Percentiles rank a stretch among this genome's conserved stretches.
Evolutionary conservation across 169 alveolate species (phyloP).

Genomic region (Cryptosporidium sp.): DNA sequence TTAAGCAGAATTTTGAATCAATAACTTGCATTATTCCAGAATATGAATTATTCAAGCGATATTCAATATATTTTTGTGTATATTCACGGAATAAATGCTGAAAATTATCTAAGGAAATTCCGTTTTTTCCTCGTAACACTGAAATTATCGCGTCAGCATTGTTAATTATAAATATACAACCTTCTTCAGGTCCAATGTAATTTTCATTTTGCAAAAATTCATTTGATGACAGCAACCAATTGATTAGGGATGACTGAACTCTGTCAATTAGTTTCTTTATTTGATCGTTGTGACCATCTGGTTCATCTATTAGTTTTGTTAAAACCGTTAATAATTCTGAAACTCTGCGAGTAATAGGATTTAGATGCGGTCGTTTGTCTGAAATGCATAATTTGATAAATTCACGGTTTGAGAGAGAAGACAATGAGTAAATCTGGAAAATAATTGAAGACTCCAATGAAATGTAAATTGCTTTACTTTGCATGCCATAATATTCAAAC

Average conservation of each 20-base stretch:
- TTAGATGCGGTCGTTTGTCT: constrained; percentile 2
- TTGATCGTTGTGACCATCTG: background rate
- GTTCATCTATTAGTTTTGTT: constrained; percentile 7
- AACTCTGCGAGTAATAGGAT: constrained; percentile 45
- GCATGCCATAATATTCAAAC: constrained; percentile 13
- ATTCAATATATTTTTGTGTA: constrained; percentile 55
- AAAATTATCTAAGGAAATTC: constrained; percentile 15
- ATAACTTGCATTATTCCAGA: background rate
- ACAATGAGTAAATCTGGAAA: background rate
- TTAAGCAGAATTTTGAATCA: background rate
- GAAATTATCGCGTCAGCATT: constrained; percentile 44
- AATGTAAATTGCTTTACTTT: background rate
- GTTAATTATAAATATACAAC: constrained; percentile 49
- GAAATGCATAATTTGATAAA: background rate
- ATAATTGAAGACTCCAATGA: constrained; percentile 27
- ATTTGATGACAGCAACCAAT: constrained; percentile 21
- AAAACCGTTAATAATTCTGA: constrained; percentile 21
- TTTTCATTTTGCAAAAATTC: constrained; percentile 8
- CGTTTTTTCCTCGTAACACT: constrained; percentile 9
- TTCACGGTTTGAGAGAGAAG: constrained; percentile 21
- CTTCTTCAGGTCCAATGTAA: constrained; percentile 4
- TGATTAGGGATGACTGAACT: constrained; percentile 19
- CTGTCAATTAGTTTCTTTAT: constrained; percentile 8
- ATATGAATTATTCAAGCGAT: constrained; percentile 10
- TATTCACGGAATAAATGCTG: constrained; percentile 39